phyloP scores from a whole-genome alignment of 495 filamentous ascomycete species.

The Pseudomonodictys pantanalensis region DNA sequence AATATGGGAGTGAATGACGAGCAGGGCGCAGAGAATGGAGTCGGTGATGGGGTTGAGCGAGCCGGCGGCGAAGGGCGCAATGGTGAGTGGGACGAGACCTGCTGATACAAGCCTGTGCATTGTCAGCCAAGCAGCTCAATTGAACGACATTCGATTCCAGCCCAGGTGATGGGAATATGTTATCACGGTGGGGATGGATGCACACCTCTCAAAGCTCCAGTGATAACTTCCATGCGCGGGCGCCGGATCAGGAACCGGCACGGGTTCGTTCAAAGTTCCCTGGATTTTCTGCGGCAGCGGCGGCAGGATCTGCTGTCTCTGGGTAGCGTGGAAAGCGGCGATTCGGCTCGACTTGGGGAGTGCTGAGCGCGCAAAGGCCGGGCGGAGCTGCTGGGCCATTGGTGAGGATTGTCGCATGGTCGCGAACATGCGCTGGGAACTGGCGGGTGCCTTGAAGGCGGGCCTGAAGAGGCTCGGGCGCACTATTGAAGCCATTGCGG shows the following conservation, averaged over 20 bases:
- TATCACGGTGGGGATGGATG: background rate
- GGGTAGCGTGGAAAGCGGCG: conserved; percentile 46
- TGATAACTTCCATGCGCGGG: conserved; percentile 91
- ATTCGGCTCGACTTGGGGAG: conserved; percentile 32
- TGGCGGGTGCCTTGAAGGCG: conserved; percentile 26
- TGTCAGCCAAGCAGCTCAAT: conserved; percentile 1
- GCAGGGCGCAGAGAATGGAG: conserved; percentile 73
- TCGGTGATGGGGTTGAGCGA: conserved; percentile 87
- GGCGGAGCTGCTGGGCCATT: conserved; percentile 30
- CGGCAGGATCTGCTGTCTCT: conserved; percentile 43
- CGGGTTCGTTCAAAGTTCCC: conserved; percentile 74
- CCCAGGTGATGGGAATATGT: no score
- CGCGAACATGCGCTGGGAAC: conserved; percentile 34
- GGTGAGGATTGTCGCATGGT: conserved; percentile 30
- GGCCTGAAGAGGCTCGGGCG: conserved; percentile 41
- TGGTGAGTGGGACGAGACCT: conserved; percentile 76
- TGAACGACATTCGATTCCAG: background rate
- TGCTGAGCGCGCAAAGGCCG: conserved; percentile 24
- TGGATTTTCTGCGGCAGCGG: conserved; percentile 47
- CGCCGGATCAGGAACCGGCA: conserved; percentile 64
- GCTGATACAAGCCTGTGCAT: conserved; percentile 61
- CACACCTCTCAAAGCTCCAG: conserved; percentile 91
- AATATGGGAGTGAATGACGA: conserved; percentile 90
- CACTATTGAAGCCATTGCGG: conserved; percentile 43
- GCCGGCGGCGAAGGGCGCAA: conserved; percentile 88